phyloP scores from a whole-genome alignment of 495 filamentous ascomycete genomes.

The Opeltia flavorubescens region DNA sequence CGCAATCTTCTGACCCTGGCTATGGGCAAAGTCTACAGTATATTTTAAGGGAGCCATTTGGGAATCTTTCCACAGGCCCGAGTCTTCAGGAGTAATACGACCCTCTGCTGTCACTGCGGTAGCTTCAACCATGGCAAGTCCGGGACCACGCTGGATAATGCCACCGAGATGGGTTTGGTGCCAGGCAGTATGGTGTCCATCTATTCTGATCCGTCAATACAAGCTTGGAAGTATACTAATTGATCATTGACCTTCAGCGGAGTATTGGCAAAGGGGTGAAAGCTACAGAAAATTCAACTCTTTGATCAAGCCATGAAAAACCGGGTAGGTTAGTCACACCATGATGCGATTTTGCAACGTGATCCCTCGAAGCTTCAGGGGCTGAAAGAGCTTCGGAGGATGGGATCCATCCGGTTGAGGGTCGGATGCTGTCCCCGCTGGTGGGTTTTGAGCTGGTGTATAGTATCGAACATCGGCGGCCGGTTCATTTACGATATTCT shows the following conservation, averaged over 20 bases:
- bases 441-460: constrained; percentile 49
- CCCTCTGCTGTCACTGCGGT: constrained; percentile 56
- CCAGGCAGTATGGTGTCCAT: constrained; percentile 50
- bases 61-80: constrained; percentile 60
- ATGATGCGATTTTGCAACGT: constrained; percentile 49
- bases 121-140: constrained; percentile 57
- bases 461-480: constrained; percentile 49
- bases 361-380: constrained; percentile 42
- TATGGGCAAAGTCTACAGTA: constrained; percentile 56
- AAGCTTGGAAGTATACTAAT: no score
- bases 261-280: constrained; percentile 58
- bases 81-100: constrained; percentile 61
- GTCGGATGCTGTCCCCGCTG: constrained; percentile 49
- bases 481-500: constrained; percentile 24
- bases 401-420: constrained; percentile 41
- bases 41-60: constrained; percentile 49
- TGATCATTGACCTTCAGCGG: constrained; percentile 29
- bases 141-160: constrained; percentile 52
- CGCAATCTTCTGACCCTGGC: constrained; percentile 52
- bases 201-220: no score
- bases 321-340: constrained; percentile 17
- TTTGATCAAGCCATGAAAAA: neutral
- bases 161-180: constrained; percentile 45
- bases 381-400: constrained; percentile 57
- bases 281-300: constrained; percentile 14